Conservation (phyloP, 495 filamentous ascomycete genomes). For the Aspergillus asperescens region DNA sequence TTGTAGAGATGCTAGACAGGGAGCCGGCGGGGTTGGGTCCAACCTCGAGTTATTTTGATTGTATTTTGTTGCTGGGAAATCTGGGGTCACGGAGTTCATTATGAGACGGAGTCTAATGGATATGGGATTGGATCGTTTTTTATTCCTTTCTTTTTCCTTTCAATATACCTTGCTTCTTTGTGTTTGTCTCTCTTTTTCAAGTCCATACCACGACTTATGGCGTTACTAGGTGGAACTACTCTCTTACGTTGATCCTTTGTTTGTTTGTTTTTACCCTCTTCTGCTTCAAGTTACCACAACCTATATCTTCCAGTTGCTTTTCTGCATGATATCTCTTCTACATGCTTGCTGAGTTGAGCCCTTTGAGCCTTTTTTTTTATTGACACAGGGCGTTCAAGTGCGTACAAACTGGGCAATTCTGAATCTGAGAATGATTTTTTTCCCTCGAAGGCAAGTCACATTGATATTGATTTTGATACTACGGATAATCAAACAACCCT, state of each 20-base stretch:
- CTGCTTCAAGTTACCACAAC: background rate
- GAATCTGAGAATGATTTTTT: constrained; percentile 5
- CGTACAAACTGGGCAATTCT: background rate
- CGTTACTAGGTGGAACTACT: constrained; percentile 1
- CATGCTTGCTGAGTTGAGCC: background rate
- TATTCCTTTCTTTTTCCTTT: constrained; percentile 1
- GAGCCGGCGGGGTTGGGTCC: constrained; percentile 12
- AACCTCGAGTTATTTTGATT: constrained; percentile 3
- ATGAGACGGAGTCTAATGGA: constrained; percentile 15
- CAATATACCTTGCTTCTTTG: constrained; percentile 12
- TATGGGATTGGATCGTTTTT: constrained; percentile 12
- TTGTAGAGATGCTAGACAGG: constrained; percentile 17
- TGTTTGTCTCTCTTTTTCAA: background rate
- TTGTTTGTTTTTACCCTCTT: background rate
- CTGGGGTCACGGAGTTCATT: constrained; percentile 20
- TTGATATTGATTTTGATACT: background rate
- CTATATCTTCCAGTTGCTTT: background rate
- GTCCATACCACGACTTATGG: background rate
- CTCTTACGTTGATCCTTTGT: background rate
- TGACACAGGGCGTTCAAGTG: constrained; percentile 8
- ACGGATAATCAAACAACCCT: background rate
- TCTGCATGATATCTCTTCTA: constrained; percentile 6
- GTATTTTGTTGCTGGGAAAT: constrained; percentile 14
- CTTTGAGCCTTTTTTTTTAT: background rate
- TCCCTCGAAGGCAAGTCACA: background rate